Evolutionary conservation across 495 filamentous ascomycete species (phyloP), one percentile per base, ranked within the genome.

Genomic region (Tetracladium setigerum): DNA sequence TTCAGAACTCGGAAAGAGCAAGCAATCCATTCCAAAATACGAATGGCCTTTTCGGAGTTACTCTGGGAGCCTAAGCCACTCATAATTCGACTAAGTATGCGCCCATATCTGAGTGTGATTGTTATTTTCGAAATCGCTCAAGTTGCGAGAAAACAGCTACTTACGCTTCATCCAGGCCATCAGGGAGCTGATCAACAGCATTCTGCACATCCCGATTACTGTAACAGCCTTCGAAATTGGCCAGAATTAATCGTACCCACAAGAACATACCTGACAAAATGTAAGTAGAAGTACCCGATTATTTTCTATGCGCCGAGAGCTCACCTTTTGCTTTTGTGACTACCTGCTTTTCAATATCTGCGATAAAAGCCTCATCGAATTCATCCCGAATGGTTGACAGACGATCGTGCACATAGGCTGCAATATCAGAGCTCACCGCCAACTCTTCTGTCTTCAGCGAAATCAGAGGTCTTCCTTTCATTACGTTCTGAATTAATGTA

Each of bases 11-110:
- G 27, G 24, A 27, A 44, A 31, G 47, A 44, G 34, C 47, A 50
- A 17, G 47, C 47, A 32, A 50, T 50, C 47, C 47, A 50, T 34
- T 22, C 40, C 19, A 50, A 16, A 34, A 44, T 50, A 14, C 40
- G 31, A 10, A 50, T 38, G 1, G 47, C 47, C 18, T 44, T 32
- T 16, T 44, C 30, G 13, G 14, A 6, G 14, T 14, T 18, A 17
- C 18, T 43, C 5, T 2, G 1, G 0, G 30, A 18, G 18, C 8
- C 43, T 13, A 12, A 16, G 7, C 12, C 13, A 17, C 36, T 19
- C 39, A 22, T 36, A 36, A 50, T 50, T 22, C 47, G n/a, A 5
- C 43, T 38, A 8, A 47, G 35, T 11, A 47, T 47, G 11, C 45
- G 45, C 13, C 34, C 18, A 22, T 47, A 47, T 2, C 45, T 47